Percentiles rank a stretch among this genome's conserved stretches.
Conservation (phyloP, 1,284 basidiomycete species). For the Cutaneotrichosporon dermatis region DNA sequence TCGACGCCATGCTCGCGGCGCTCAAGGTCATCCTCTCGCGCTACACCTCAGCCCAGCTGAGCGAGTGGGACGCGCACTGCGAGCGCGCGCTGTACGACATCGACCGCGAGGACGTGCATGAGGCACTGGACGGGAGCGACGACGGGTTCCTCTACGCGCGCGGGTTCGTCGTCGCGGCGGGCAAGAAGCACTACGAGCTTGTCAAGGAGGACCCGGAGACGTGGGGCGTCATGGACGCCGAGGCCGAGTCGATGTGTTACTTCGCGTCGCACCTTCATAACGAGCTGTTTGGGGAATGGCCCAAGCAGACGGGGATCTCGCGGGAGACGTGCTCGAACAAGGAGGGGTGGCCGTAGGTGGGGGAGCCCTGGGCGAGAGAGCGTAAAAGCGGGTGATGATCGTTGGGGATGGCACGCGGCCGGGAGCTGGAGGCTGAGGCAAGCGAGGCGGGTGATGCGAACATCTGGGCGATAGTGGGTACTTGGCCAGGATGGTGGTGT, state of each 20-base stretch:
- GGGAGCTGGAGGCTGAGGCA: too few relatives aligned
- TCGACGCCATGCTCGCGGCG: neutral
- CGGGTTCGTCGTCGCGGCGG: slow-evolving; percentile 12
- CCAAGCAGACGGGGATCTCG: neutral
- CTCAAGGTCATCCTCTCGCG: neutral
- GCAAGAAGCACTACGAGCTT: slow-evolving; percentile 8
- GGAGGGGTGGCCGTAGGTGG: neutral
- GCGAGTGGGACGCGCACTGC: slow-evolving; percentile 1
- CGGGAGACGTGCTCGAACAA: slow-evolving; percentile 1
- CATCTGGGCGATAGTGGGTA: too few relatives aligned
- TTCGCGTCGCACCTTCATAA: slow-evolving; percentile 3
- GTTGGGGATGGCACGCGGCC: too few relatives aligned
- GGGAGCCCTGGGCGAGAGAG: neutral
- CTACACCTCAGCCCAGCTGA: neutral
- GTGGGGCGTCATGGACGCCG: slow-evolving; percentile 8
- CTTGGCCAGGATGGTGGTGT: too few relatives aligned
- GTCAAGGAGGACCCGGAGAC: slow-evolving; percentile 4
- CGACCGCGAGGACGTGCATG: slow-evolving; percentile 15
- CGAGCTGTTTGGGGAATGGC: slow-evolving; percentile 10
- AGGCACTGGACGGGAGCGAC: slow-evolving; percentile 9
- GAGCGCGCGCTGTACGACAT: slow-evolving; percentile 14
- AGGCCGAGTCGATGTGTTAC: slow-evolving; percentile 15
- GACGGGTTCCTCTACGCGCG: slow-evolving; percentile 18
- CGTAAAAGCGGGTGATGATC: too few relatives aligned
- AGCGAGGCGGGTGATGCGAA: too few relatives aligned